Percentiles rank a stretch among this genome's conserved stretches.
These are phyloP conservation scores for Dendrocalamus sinicus DNA, from an alignment of 176 grass and related monocot species.

Conservation along the genomic window DNA sequence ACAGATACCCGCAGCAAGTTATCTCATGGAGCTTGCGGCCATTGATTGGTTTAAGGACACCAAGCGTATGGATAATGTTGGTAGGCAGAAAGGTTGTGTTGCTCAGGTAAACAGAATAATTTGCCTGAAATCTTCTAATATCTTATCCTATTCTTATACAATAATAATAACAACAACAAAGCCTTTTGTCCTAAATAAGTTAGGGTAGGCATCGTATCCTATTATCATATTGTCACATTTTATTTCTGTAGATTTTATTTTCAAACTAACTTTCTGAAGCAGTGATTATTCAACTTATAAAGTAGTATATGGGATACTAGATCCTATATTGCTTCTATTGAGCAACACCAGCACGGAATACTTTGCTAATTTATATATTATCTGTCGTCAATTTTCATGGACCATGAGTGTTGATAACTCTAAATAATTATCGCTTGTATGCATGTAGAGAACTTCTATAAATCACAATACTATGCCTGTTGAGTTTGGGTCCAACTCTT, in stretches of 20 bases:
- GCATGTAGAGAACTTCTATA: background rate
- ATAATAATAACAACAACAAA: no score
- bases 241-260: no score
- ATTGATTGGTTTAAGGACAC: conserved; percentile 87
- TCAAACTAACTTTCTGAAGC: background rate
- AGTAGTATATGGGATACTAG: background rate
- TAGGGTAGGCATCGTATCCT: background rate
- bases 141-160: background rate
- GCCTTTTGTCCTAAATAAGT: no score
- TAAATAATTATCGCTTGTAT: background rate
- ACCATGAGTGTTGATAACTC: background rate
- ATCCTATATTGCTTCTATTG: background rate
- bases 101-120: conserved; percentile 60
- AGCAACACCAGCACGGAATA: background rate
- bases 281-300: background rate
- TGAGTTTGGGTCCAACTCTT: background rate
- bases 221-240: background rate
- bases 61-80: conserved; percentile 91
- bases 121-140: background rate
- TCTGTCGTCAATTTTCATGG: background rate
- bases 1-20: conserved; percentile 82
- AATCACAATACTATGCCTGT: background rate
- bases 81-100: conserved; percentile 66
- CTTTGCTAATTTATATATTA: background rate
- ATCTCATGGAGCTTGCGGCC: conserved; percentile 84